A percentile compares a stretch with the other conserved stretches of the same genome.
These are phyloP conservation scores for Neoarthrinium moseri DNA, from an alignment of 2,329 filamentous ascomycete species.

Conservation along the genomic window DNA sequence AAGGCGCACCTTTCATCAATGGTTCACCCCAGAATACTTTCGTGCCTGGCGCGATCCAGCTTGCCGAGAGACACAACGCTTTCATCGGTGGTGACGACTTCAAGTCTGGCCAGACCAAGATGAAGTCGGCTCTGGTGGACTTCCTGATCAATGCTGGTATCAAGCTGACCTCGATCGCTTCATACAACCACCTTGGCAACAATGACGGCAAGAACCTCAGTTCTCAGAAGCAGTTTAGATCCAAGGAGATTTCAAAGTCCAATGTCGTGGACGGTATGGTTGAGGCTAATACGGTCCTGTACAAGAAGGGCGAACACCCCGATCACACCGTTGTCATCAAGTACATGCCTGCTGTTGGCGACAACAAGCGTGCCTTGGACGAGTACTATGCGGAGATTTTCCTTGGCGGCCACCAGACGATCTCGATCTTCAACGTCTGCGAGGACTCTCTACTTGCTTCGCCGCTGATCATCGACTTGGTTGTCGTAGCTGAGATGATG, in stretches of 20 bases:
- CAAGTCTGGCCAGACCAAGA: slow-evolving; percentile 99
- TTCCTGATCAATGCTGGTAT: slow-evolving; percentile 98
- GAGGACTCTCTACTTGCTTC: slow-evolving; percentile 96
- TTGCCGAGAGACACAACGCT: slow-evolving; percentile 81
- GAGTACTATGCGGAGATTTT: slow-evolving; percentile 99
- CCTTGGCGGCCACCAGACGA: slow-evolving; percentile 97
- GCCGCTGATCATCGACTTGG: slow-evolving; percentile 94
- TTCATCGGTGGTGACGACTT: slow-evolving; percentile 99
- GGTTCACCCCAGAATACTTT: slow-evolving; percentile 99
- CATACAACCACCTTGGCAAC: slow-evolving; percentile 99
- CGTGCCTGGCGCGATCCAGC: slow-evolving; percentile 84
- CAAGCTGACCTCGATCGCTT: slow-evolving; percentile 96
- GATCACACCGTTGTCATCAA: slow-evolving; percentile 99
- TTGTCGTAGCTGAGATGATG: slow-evolving; percentile 95
- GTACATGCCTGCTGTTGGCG: slow-evolving; percentile 98
- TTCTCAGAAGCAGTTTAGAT: slow-evolving; percentile 97
- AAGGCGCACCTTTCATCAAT: slow-evolving; percentile 94
- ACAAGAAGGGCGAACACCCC: slow-evolving; percentile 89
- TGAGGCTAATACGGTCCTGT: slow-evolving; percentile 87
- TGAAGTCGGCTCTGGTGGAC: slow-evolving; percentile 98
- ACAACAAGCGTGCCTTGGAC: slow-evolving; percentile 97
- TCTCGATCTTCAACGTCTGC: slow-evolving; percentile 97
- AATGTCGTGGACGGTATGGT: slow-evolving; percentile 99
- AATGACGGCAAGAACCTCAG: slow-evolving; percentile 99
- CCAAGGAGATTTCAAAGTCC: slow-evolving; percentile 99